phyloP scores from a whole-genome alignment of 2,329 filamentous ascomycete genomes.

The Leptographium procerum region DNA sequence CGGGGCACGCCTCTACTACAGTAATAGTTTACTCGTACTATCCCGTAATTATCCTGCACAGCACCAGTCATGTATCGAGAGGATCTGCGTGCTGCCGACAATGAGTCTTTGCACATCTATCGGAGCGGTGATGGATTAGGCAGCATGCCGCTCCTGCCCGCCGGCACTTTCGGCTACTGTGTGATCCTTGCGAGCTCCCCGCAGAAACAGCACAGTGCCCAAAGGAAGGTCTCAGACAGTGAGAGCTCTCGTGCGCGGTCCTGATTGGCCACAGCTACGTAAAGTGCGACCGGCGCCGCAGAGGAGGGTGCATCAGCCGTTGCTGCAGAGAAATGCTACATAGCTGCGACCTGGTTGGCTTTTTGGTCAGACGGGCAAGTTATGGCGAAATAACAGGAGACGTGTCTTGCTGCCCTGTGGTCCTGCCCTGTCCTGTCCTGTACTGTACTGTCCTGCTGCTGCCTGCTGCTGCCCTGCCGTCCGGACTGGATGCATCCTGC shows the following conservation, averaged over 20 bases:
- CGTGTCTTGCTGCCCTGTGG: too few species aligned
- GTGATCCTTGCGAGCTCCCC: neutral
- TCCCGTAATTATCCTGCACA: too few species aligned
- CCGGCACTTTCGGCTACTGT: neutral
- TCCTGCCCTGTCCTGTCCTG: too few species aligned
- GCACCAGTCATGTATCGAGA: neutral
- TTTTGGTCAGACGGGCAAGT: too few species aligned
- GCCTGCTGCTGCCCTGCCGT: too few species aligned
- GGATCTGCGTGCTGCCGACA: neutral
- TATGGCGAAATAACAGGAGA: too few species aligned
- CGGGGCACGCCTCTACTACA: too few species aligned
- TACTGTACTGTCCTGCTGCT: too few species aligned
- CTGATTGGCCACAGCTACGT: neutral
- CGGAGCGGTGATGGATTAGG: neutral
- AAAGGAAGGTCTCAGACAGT: neutral
- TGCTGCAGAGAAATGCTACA: neutral
- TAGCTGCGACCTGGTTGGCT: too few species aligned
- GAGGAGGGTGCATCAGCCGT: neutral
- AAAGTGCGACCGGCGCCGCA: slow-evolving; percentile 1
- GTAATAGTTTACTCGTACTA: too few species aligned
- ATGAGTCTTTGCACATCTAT: neutral
- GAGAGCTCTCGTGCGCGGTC: neutral
- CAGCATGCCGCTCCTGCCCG: neutral
- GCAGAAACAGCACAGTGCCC: neutral
- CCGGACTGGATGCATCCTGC: too few species aligned